Conservation (phyloP, 148 eudicot species). For the Pharnaceum exiguum region DNA sequence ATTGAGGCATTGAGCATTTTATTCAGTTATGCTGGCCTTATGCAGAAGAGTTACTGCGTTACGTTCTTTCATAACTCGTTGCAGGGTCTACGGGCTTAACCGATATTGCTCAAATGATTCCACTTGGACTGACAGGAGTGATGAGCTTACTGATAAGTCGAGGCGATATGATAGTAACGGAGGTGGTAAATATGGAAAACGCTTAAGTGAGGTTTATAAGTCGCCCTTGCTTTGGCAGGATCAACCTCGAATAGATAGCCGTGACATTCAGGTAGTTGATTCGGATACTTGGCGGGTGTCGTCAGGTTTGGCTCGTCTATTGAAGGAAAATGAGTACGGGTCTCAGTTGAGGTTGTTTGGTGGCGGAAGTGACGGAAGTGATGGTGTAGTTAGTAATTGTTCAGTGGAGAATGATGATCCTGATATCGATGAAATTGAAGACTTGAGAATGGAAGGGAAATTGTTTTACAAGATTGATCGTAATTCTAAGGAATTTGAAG, state of each 20-base stretch:
- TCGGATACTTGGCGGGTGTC: conserved; percentile 69
- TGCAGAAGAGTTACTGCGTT: conserved; percentile 16
- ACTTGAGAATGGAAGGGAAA: conserved; percentile 65
- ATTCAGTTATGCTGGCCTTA: conserved; percentile 14
- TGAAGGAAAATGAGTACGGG: conserved; percentile 21
- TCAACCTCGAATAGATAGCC: conserved; percentile 24
- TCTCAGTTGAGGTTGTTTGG: background rate
- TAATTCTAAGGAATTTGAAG: conserved; percentile 77
- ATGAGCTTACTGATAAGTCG: conserved; percentile 12
- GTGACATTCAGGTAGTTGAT: conserved; percentile 58
- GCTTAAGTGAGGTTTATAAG: conserved; percentile 14
- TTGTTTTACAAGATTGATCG: conserved; percentile 80
- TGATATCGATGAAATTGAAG: conserved; percentile 77
- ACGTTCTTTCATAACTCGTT: background rate
- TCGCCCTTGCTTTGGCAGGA: conserved; percentile 33
- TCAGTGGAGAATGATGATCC: conserved; percentile 21
- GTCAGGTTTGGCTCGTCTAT: conserved; percentile 42
- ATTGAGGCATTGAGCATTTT: too few species aligned
- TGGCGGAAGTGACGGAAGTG: conserved; percentile 22
- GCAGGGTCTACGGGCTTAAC: background rate
- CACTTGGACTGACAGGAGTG: background rate
- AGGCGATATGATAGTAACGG: conserved; percentile 3
- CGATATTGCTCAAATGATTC: conserved; percentile 12
- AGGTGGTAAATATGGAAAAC: conserved; percentile 12
- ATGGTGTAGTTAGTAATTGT: conserved; percentile 20